Base-by-base conservation (phyloP, 2,329 filamentous ascomycete species). In the Pseudocercospora ulei region DNA sequence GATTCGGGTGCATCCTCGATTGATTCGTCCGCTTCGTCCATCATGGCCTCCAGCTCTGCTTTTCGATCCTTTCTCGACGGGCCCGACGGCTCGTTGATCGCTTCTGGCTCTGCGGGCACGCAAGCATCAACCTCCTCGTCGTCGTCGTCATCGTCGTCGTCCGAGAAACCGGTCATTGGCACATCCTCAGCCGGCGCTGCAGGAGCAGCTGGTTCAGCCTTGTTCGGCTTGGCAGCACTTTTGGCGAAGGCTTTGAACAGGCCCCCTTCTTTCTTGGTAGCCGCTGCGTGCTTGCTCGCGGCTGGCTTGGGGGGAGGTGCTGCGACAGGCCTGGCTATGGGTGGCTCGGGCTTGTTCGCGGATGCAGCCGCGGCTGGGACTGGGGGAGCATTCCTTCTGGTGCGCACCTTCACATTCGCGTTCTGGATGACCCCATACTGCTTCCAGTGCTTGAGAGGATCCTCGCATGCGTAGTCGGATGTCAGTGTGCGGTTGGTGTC, bases 371-470 rank as follows among this genome's bases (percentile, higher is more conserved):
- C 50, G 11, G 58, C 51, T 14, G 59, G 48, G 22, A 62, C 60
- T 48, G 60, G 65, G 46, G 59, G 65, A 16, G 41, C 44, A 62
- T 62, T 42, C 37, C 45, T 51, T 31, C 43, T 42, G 17, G 65
- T 67, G 50, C 70, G 60, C 53, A 71, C 63, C 68, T 70, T 76
- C 39, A 81, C 76, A 50, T 80, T 66, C 3, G 75, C 69, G 53
- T 93, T 94, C 35, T 72, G 67, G 43, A 94, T 87, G 35, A 76
- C 75, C 4, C 85, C 83, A 55, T 82, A 87, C 20, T 69, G 67
- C 48, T 72, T 74, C 52, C 70, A 73, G 22, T 65, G 63, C 38
- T 74, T 66, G 25, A 77, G 56, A 3, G 75, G 69, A 47, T 82
- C 78, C 35, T 80, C 74, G 8, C 68, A 62, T 6, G 64, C 62